Percentiles rank a stretch among this genome's conserved stretches.
These are phyloP conservation scores for Wickerhamiella infanticola DNA, from an alignment of 1,139 yeast species.

Conservation along the genomic window DNA sequence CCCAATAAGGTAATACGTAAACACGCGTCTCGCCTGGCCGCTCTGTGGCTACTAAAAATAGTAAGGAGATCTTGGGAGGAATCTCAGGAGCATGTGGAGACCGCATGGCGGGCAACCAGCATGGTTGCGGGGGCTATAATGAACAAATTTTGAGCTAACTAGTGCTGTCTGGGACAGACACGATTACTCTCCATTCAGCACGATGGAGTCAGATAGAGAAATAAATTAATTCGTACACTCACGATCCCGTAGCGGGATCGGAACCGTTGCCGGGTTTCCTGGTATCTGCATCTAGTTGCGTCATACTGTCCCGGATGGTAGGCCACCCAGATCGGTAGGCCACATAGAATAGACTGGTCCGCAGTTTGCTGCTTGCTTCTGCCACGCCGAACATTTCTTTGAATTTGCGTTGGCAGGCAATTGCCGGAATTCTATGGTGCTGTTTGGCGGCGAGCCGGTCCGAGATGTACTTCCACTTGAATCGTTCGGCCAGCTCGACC, in stretches of 20 bases:
- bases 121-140: too few species aligned
- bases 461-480: constrained; percentile 31
- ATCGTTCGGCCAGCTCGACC: constrained; percentile 27
- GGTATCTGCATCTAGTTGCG: constrained; percentile 1
- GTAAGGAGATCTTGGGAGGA: too few species aligned
- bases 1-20: constrained; percentile 3
- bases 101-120: too few species aligned
- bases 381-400: constrained; percentile 30
- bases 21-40: not conserved
- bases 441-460: constrained; percentile 20
- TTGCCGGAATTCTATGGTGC: constrained; percentile 26
- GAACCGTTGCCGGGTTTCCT: too few species aligned
- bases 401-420: constrained; percentile 29
- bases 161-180: too few species aligned
- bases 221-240: too few species aligned
- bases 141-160: too few species aligned
- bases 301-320: constrained; percentile 8
- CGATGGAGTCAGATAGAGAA: too few species aligned
- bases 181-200: too few species aligned
- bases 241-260: too few species aligned
- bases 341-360: constrained; percentile 27
- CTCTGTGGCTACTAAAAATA: not conserved
- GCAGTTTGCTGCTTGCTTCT: constrained; percentile 25
- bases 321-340: constrained; percentile 28
- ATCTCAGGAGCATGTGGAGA: too few species aligned